Base-by-base conservation (phyloP, 225 moss, liverwort and hornwort genomes). In the Antitrichia curtipendula region DNA sequence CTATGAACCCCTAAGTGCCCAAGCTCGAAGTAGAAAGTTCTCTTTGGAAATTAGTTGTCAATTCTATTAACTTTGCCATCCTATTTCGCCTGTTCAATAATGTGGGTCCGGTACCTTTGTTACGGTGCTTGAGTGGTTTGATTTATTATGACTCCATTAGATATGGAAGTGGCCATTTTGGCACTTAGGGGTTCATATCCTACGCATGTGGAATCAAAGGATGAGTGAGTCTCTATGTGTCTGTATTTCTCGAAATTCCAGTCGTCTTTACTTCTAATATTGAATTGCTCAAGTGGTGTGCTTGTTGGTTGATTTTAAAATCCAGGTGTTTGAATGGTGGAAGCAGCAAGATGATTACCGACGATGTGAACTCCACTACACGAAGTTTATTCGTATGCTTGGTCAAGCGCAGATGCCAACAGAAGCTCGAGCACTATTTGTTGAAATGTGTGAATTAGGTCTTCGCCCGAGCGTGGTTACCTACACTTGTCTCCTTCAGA, bases 241-340 rank as follows among this genome's bases (percentile, higher is more conserved):
- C 56, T 32, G 34, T n/a, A 31, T 59, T 43, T 61, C 23, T 75
- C 65, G 74, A 66, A 56, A 77, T 87, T 38, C 69, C 31, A 61
- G 38, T 86, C 60, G 60, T 69, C 32, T 81, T 60, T 53, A 22
- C 38, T 63, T 83, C 31, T 29, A 9, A 9, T 54, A 59, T 53
- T 45, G 27, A 56, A 38, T 45, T 85, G 19, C 84, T 52, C 1
- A 89, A 84, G 14, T 80, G 70, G 25, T 87, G n/a, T 91, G 43
- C 40, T 71, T 84, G 77, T 71, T 89, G 78, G 87, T 71, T 45
- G 77, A 53, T 86, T n/a, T 70, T 41, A 22, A 58, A 38, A 40
- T 59, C 5, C 92, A 97, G 97, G 92, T 95, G 59, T 95, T 99
- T 75, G 87, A 92, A 56, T 97, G 97, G 98, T 97, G 97, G 95